Base-by-base conservation (phyloP, 345 rosid species). In the Raphanus sativus region DNA sequence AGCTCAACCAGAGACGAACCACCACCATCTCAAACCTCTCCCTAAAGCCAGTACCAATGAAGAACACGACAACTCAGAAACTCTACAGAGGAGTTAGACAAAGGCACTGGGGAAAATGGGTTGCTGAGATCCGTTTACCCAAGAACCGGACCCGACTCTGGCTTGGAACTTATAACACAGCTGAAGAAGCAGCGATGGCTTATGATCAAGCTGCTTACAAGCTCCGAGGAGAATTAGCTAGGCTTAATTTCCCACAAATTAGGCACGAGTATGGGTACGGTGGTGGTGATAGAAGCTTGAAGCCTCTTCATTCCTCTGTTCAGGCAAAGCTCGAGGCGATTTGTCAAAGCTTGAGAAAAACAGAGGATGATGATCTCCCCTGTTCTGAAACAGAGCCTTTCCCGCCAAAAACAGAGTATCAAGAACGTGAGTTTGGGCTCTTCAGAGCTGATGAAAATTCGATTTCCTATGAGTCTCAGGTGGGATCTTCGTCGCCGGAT, bases 71-170 rank as follows among this genome's bases (percentile, higher is more conserved):
- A 8, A 72, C 90, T 60, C 78, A 87, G 16, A 91, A 91, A 60
- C 93, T 93, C 1, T 91, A 86, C 76, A 67, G 97, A 73, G 98
- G 98, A 74, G 96, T 93, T 74, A 89, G 98, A 79, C 98, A 93
- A 83, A 78, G 98, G 62, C 98, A 93, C 72, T 93, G 97, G 97
- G 97, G 98, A 16, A 93, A 93, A 62, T 93, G 97, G 98, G 98
- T 91, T 0, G 97, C 98, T 25, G 97, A 93, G 85, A 93, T 91
- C 76, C 86, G 97, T 78, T 89, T 94, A 12, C 98, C 98, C 8
- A 94, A 81, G 86, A 92, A 94, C 86, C 80, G 98, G 0, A 91
- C 96, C 17, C 83, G 98, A 9, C 93, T 94, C 54, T 94, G 98
- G 98, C 94, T 94, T 10, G 98, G 98, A 62, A 94, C 98, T n/a